Percentiles rank a stretch among this genome's conserved stretches.
Conservation (phyloP, 306 rosid genomes). For the Oemleria cerasiformis region DNA sequence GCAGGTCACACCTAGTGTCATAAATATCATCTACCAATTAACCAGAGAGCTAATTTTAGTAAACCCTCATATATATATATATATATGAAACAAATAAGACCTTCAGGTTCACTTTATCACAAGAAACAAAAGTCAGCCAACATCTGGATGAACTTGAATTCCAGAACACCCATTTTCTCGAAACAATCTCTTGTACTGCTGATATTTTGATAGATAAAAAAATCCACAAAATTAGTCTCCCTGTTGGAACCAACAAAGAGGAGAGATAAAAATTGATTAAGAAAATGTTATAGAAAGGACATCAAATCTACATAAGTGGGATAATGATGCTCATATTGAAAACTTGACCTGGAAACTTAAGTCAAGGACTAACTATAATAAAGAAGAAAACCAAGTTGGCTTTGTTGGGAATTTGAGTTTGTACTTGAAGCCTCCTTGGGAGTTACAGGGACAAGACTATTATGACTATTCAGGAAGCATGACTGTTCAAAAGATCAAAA, state of each 20-base stretch:
- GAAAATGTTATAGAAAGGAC: neutral
- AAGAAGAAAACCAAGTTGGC: neutral
- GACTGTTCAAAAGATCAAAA: neutral
- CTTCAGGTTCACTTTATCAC: no score
- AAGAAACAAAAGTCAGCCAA: no score
- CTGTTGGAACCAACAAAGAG: constrained; percentile 49
- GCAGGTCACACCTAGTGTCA: no score
- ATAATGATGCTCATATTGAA: neutral
- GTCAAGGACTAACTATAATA: neutral
- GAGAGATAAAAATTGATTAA: constrained; percentile 12
- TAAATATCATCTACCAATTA: no score
- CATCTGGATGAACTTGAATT: constrained; percentile 11
- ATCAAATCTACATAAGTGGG: neutral
- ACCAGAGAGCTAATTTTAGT: no score
- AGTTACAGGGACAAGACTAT: neutral
- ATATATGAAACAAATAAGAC: no score
- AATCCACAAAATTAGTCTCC: constrained; percentile 87
- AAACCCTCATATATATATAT: no score
- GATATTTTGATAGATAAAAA: constrained; percentile 42
- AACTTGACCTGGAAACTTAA: neutral
- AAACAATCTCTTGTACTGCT: constrained; percentile 36
- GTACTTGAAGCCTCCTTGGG: no score
- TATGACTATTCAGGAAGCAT: neutral
- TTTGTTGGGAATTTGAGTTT: neutral
- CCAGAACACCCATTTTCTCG: constrained; percentile 32